Evolutionary conservation across 1,284 basidiomycete species (phyloP), one percentile per base, ranked within the genome.

Genomic region (Naganishia liquefaciens): DNA sequence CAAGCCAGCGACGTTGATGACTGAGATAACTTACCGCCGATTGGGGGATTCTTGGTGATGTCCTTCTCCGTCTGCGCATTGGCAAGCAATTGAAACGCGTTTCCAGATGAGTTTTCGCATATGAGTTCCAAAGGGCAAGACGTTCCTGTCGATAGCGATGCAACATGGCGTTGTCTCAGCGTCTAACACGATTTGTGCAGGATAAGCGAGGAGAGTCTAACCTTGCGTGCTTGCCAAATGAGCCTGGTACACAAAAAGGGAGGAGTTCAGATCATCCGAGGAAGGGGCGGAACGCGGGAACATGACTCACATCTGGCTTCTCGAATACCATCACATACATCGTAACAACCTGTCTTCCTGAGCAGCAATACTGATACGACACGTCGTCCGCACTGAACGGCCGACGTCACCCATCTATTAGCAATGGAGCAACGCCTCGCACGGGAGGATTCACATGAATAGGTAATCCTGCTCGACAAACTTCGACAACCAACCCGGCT

Each of bases 261-360:
- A 7, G 33, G 13, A 37, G 6, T 37, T n/a, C 33, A 37, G 33
- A 7, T 7, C 2, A 13, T 37, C 10, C 13, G 33, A 37, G 33
- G 13, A 13, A 13, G 33, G 30, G 10, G 30, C 30, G 30, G 13
- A 37, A 7, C 33, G 9, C 4, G 13, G 2, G 33, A 37, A 19
- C 27, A 23, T 11, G 7, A 57, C 55, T 49, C n/a, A 64, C 66
- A 5, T 39, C 57, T 51, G 53, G 39, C 51, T 68, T 64, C 15
- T 68, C 66, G 28, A 64, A 68, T 13, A 55, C 57, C 55, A 61
- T 64, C 3, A 68, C 63, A 30, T 68, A 52, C 44, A 68, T 54
- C 25, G 55, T 58, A 13, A 62, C 39, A 17, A 68, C 63, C 40
- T 64, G 66, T 53, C 62, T 61, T 30, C 66, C 66, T 3, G 66